phyloP scores from a whole-genome alignment of 257 asterid genomes.

The Eustoma russellianum region DNA sequence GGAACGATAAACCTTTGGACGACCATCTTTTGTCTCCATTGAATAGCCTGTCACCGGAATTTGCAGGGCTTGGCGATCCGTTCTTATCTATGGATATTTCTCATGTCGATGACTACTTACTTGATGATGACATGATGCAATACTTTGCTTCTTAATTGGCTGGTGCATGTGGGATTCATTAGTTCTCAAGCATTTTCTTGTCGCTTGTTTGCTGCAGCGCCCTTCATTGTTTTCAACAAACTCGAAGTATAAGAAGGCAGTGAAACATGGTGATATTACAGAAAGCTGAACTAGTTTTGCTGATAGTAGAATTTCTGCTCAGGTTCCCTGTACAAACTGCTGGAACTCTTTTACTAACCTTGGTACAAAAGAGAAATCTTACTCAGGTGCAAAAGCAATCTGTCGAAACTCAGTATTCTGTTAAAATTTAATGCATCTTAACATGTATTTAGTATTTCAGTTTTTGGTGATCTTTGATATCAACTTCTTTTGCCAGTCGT shows the following conservation, averaged over 20 bases:
- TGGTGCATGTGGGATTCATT: background rate
- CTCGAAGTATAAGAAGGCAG: background rate
- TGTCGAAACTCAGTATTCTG: no score
- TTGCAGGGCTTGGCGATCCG: constrained; percentile 22
- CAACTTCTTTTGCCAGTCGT: no score
- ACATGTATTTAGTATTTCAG: no score
- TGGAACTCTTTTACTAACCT: no score
- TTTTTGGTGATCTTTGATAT: no score
- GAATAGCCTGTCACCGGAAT: constrained; percentile 30
- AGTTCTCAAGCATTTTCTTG: background rate
- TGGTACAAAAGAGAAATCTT: no score
- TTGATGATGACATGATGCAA: constrained; percentile 30
- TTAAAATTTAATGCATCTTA: no score
- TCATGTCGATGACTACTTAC: constrained; percentile 14
- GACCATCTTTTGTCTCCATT: constrained; percentile 33
- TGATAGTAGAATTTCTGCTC: no score
- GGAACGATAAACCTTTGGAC: constrained; percentile 20
- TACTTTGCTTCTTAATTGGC: constrained; percentile 36
- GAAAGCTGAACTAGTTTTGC: background rate
- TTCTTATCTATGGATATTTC: constrained; percentile 38
- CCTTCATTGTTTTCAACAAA: background rate
- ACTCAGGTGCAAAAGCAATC: no score
- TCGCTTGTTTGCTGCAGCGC: background rate
- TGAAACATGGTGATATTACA: background rate
- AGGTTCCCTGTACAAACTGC: no score